A percentile compares a stretch with the other conserved stretches of the same genome.
Evolutionary conservation across 2,329 filamentous ascomycete genomes (phyloP).

Genomic region (Fonsecaea monophora): DNA sequence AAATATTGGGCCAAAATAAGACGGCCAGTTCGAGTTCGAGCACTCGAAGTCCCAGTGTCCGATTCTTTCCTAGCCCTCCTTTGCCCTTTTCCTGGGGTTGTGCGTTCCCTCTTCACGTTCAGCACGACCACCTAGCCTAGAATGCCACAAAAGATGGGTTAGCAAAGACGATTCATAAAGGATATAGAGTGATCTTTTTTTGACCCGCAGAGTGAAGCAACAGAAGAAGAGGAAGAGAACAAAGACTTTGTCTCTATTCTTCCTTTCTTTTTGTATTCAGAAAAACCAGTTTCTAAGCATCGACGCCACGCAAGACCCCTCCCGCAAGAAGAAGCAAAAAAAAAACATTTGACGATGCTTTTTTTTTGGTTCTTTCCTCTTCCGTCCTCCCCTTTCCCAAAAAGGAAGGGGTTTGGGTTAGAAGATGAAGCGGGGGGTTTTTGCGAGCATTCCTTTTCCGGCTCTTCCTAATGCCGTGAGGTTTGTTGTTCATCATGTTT

Average conservation of each 20-base stretch:
- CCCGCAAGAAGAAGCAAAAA: too few relatives aligned
- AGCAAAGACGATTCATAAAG: too few relatives aligned
- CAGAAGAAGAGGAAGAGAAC: not conserved
- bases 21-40: not conserved
- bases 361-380: not conserved
- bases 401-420: too few relatives aligned
- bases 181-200: too few relatives aligned
- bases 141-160: too few relatives aligned
- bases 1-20: not conserved
- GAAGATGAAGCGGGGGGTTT: not conserved
- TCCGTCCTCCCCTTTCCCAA: too few relatives aligned
- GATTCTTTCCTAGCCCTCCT: too few relatives aligned
- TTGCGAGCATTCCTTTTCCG: conserved; percentile 41
- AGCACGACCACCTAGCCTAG: too few relatives aligned
- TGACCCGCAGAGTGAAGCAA: not conserved
- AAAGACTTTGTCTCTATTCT: not conserved
- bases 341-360: conserved; percentile 41
- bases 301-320: conserved; percentile 33
- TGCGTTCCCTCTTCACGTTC: too few relatives aligned
- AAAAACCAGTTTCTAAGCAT: conserved; percentile 42
- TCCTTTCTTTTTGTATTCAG: conserved; percentile 28
- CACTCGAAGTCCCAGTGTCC: not conserved
- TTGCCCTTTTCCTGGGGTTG: too few relatives aligned
- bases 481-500: conserved; percentile 41
- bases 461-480: conserved; percentile 43